Evolutionary conservation across 352 stramenopile genomes (phyloP).

Genomic region (Globisporangium heterothallicum): DNA sequence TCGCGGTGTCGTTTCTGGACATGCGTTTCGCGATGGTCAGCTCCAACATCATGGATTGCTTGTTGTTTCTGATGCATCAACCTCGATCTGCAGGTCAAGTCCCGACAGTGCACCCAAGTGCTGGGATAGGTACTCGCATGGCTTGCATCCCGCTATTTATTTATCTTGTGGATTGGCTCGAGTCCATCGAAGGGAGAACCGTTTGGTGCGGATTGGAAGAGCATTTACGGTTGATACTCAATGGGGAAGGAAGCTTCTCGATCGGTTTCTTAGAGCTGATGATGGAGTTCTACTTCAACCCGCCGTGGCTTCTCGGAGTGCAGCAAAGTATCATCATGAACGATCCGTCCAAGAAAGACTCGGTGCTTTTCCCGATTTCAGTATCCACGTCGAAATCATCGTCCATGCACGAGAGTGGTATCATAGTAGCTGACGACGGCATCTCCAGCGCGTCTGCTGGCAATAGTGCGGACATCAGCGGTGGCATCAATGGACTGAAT

Average conservation of each 20-base stretch:
- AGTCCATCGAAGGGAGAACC: conserved; percentile 74
- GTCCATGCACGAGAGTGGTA: conserved; percentile 39
- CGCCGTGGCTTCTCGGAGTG: conserved; percentile 43
- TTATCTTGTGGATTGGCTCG: conserved; percentile 73
- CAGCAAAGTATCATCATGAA: conserved; percentile 86
- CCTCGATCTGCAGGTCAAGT: not conserved
- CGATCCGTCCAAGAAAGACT: conserved; percentile 70
- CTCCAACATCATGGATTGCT: conserved; percentile 69
- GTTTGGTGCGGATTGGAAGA: conserved; percentile 84
- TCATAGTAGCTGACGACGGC: conserved; percentile 40
- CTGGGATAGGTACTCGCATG: conserved; percentile 26
- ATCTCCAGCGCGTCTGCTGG: conserved; percentile 25
- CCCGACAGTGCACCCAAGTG: not conserved
- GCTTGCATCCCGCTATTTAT: conserved; percentile 63
- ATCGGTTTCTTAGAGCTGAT: conserved; percentile 72
- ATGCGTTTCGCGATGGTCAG: conserved; percentile 71
- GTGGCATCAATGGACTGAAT: conserved; percentile 27
- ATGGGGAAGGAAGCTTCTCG: conserved; percentile 65
- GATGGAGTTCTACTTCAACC: conserved; percentile 84
- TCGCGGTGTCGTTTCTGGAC: conserved; percentile 65
- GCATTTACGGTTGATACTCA: conserved; percentile 61
- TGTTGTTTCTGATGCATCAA: conserved; percentile 55
- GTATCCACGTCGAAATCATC: conserved; percentile 21
- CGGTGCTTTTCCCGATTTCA: conserved; percentile 62
- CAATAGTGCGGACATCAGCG: conserved; percentile 15